These are phyloP conservation scores for Tylopilus vinaceipallidus DNA, from an alignment of 768 basidiomycete species.

Conservation along the genomic window DNA sequence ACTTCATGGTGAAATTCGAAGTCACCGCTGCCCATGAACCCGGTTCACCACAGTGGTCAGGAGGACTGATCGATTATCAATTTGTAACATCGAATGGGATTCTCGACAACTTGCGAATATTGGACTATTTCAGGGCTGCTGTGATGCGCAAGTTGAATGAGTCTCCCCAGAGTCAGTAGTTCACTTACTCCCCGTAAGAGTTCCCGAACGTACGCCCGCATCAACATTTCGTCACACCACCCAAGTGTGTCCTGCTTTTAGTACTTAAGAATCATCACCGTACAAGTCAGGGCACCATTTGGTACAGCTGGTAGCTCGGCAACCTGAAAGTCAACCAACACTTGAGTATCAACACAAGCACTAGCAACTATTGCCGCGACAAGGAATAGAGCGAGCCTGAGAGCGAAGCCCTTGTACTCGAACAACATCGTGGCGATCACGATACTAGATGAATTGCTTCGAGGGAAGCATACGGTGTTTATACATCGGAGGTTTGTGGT, in stretches of 20 bases:
- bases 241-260: background rate
- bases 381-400: too few species aligned
- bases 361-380: constrained; percentile 2
- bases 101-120: constrained; percentile 43
- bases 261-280: constrained; percentile 55
- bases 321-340: constrained; percentile 65
- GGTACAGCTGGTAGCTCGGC: constrained; percentile 73
- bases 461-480: constrained; percentile 4
- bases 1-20: constrained; percentile 74
- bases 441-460: background rate
- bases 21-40: constrained; percentile 77
- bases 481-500: background rate
- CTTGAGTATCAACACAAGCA: constrained; percentile 23
- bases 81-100: background rate
- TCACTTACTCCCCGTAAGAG: constrained; percentile 62
- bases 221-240: background rate
- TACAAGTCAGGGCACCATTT: constrained; percentile 56
- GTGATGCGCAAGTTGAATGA: background rate
- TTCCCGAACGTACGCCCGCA: constrained; percentile 67
- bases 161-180: background rate
- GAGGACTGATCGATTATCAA: constrained; percentile 47
- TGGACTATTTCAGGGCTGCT: constrained; percentile 62
- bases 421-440: constrained; percentile 23
- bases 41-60: constrained; percentile 63
- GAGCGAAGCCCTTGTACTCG: constrained; percentile 7